Percentiles rank a stretch among this genome's conserved stretches.
Conservation (phyloP, 257 asterid genomes). For the Nicotiana benthamiana region DNA sequence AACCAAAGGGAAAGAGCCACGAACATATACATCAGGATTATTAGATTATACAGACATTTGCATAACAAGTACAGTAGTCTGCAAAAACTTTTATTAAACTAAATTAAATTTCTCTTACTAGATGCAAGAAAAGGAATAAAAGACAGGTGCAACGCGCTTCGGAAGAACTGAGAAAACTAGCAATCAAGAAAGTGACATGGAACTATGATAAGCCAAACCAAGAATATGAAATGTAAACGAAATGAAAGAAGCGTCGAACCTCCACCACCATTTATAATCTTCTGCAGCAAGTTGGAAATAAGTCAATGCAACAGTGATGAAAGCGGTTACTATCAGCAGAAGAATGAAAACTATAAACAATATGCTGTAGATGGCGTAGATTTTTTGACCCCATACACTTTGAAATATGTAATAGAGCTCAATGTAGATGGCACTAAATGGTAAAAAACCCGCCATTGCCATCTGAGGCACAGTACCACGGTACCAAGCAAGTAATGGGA, state of each 20-base stretch:
- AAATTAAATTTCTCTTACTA: background rate
- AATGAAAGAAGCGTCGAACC: conserved; percentile 11
- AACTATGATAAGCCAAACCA: background rate
- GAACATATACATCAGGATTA: too few relatives aligned
- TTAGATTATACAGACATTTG: background rate
- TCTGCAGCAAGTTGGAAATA: conserved; percentile 30
- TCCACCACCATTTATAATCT: conserved; percentile 40
- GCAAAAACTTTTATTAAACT: background rate
- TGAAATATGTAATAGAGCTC: conserved; percentile 22
- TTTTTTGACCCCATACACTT: conserved; percentile 23
- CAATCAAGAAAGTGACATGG: background rate
- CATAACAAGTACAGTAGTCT: background rate
- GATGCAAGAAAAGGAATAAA: background rate
- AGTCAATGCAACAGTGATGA: conserved; percentile 21
- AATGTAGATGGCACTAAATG: conserved; percentile 16
- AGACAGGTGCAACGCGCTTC: background rate
- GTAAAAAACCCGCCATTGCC: conserved; percentile 21
- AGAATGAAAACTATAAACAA: conserved; percentile 18
- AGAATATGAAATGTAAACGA: background rate
- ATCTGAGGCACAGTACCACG: conserved; percentile 18
- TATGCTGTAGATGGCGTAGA: conserved; percentile 15
- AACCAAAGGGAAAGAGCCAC: background rate
- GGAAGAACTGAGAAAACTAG: background rate
- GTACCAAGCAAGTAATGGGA: conserved; percentile 24
- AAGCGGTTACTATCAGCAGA: conserved; percentile 15